A percentile compares a stretch with the other conserved stretches of the same genome.
phyloP scores from a whole-genome alignment of 306 rosid species.

The barrel medic (Medicago truncatula) region DNA sequence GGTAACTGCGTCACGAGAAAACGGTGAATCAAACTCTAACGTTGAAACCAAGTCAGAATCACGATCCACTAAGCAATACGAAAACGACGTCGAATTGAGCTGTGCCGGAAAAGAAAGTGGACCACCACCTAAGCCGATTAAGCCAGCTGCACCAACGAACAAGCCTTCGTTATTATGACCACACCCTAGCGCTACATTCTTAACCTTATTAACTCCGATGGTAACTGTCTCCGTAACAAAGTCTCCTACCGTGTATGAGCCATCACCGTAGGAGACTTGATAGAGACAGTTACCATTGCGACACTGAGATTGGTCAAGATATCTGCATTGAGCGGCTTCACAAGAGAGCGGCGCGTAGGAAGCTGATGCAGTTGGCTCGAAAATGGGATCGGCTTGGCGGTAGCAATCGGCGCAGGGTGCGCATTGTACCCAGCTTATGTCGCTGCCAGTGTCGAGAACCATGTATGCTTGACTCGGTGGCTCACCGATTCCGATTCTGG shows the following conservation, averaged over 20 bases:
- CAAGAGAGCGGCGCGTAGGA: conserved; percentile 68
- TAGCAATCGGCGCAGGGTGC: conserved; percentile 91
- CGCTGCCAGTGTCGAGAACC: conserved; percentile 96
- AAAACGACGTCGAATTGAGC: conserved; percentile 72
- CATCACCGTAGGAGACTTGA: conserved; percentile 92
- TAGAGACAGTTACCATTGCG: conserved; percentile 80
- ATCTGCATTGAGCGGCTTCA: conserved; percentile 59
- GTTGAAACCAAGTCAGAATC: conserved; percentile 83
- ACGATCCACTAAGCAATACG: conserved; percentile 86
- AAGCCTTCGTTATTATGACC: conserved; percentile 89
- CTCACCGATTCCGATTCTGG: conserved; percentile 79
- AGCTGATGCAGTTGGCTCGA: conserved; percentile 66
- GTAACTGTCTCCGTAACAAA: conserved; percentile 78
- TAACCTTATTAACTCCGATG: conserved; percentile 53
- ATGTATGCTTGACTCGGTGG: conserved; percentile 72
- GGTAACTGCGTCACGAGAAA: conserved; percentile 62
- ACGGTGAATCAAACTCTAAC: conserved; percentile 68
- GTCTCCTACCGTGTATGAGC: conserved; percentile 88
- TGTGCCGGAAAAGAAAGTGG: conserved; percentile 75
- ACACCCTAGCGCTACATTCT: conserved; percentile 71
- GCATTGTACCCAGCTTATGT: conserved; percentile 94
- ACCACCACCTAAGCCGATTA: conserved; percentile 93
- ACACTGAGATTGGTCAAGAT: conserved; percentile 78
- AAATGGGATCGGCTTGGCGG: conserved; percentile 85
- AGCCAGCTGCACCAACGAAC: conserved; percentile 85